A percentile compares a stretch with the other conserved stretches of the same genome.
Conservation (phyloP, 2,329 filamentous ascomycete species). For the Claviceps digitariae region DNA sequence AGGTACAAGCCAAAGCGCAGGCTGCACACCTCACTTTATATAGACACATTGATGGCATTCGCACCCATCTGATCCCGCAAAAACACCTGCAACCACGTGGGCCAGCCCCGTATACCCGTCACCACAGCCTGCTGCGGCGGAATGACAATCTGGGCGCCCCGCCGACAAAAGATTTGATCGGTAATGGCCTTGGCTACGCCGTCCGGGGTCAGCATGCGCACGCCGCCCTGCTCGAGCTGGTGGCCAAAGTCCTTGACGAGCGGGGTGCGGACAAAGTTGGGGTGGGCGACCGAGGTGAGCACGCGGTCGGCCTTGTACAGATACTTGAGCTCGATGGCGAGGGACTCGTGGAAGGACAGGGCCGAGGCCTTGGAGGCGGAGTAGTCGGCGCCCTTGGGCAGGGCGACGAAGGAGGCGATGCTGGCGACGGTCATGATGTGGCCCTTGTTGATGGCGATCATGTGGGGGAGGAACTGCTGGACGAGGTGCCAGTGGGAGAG, state of each 20-base stretch:
- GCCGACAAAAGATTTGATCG: slow-evolving; percentile 28
- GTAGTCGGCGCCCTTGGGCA: slow-evolving; percentile 53
- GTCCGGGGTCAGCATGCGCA: slow-evolving; percentile 18
- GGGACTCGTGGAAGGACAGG: slow-evolving; percentile 52
- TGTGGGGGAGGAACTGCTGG: slow-evolving; percentile 52
- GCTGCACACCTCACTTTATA: too few relatives aligned
- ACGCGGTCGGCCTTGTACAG: slow-evolving; percentile 48
- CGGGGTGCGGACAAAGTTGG: slow-evolving; percentile 36
- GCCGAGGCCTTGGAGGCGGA: slow-evolving; percentile 50
- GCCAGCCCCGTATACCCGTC: slow-evolving; percentile 26
- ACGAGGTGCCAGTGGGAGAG: slow-evolving; percentile 50
- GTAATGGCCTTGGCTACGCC: slow-evolving; percentile 29
- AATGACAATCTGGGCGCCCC: slow-evolving; percentile 33
- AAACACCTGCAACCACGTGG: slow-evolving; percentile 22
- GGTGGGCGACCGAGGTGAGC: slow-evolving; percentile 50
- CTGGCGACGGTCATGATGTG: slow-evolving; percentile 58
- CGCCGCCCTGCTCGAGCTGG: slow-evolving; percentile 15
- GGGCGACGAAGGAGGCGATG: slow-evolving; percentile 45
- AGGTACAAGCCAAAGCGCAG: not conserved
- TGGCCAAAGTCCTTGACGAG: slow-evolving; percentile 23
- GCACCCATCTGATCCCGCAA: slow-evolving; percentile 15
- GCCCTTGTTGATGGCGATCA: slow-evolving; percentile 51
- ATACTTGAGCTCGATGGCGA: slow-evolving; percentile 41
- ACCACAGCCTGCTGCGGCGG: slow-evolving; percentile 15
- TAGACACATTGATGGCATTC: not conserved